A percentile compares a stretch with the other conserved stretches of the same genome.
Evolutionary conservation across 441 rosid species (phyloP).

Genomic region (Sinapis alba): DNA sequence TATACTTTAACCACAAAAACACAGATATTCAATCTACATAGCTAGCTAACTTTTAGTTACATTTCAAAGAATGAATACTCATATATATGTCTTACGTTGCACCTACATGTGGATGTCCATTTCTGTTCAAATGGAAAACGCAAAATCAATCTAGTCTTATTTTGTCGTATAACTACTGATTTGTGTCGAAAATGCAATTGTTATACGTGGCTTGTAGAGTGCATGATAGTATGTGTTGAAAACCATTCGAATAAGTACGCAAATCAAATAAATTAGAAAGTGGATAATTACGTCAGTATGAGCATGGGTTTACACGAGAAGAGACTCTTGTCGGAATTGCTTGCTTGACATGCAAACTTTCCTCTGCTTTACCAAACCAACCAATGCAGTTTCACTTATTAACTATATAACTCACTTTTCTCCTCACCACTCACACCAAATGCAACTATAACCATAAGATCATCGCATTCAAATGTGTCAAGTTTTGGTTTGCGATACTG

Average conservation of each 20-base stretch:
- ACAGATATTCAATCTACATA: background rate
- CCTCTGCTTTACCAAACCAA: constrained; percentile 27
- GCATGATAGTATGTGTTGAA: background rate
- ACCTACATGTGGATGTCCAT: background rate
- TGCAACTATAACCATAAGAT: constrained; percentile 33
- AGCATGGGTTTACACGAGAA: constrained; percentile 34
- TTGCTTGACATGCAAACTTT: constrained; percentile 40
- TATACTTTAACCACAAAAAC: background rate
- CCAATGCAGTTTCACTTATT: constrained; percentile 23
- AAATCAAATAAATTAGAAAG: background rate
- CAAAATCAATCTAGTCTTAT: background rate
- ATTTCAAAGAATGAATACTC: background rate
- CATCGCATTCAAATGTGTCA: background rate
- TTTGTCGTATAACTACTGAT: background rate
- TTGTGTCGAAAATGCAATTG: background rate
- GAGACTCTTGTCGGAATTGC: constrained; percentile 22
- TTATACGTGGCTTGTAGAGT: background rate
- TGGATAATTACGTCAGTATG: constrained; percentile 36
- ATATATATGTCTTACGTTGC: background rate
- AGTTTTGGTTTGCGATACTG: too few species aligned
- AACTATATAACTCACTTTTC: constrained; percentile 10
- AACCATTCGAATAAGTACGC: background rate
- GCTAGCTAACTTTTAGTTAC: too few species aligned
- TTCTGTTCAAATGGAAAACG: background rate
- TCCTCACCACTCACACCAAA: constrained; percentile 22